Evolutionary conservation across 2,329 filamentous ascomycete genomes (phyloP), one percentile per base, ranked within the genome.

Genomic region (Aureobasidium sp.): DNA sequence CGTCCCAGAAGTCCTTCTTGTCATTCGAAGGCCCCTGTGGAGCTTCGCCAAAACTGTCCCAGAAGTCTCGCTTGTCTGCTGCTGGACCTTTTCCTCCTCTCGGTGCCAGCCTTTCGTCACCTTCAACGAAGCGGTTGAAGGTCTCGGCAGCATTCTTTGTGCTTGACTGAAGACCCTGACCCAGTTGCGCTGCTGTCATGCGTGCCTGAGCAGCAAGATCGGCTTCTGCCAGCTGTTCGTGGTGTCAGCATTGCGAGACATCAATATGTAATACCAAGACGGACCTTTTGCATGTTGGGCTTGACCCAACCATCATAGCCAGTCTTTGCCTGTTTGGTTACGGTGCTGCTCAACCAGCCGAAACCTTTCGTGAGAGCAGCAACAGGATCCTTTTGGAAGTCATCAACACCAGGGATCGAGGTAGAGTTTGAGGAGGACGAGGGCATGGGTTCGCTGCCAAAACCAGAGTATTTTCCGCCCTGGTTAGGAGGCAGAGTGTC

Each of bases 251-350:
- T 20, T 17, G n/a, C 1, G 10, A 7, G n/a, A 26, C 41, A 10
- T n/a, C 32, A 2, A 1, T 36, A 3, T 26, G 32, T 48, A 1
- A 27, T 41, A 20, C 7, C 2, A 27, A 12, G 26, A 34, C 66
- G 62, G 17, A 73, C 89, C 84, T 91, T 89, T 71, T 90, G 89
- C 65, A 94, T 91, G 32, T 91, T 94, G 10, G 94, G 94, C 76
- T 96, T 91, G 60, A 99, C 90, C 77, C 91, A 97, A 37, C 88
- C 85, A 67, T 94, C 88, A 73, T 97, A 96, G 27, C 97, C 88
- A 17, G 85, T 90, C 80, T 96, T 95, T 41, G 92, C 94, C 66
- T 90, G 89, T 80, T 94, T 96, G 29, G 86, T 87, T 46, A 97
- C 91, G 13, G 90, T 91, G 37, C 85, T 88, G 20, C 91, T 84